Conservation (phyloP, 805 yeast species). For the Metschnikowia cerradonensis region DNA sequence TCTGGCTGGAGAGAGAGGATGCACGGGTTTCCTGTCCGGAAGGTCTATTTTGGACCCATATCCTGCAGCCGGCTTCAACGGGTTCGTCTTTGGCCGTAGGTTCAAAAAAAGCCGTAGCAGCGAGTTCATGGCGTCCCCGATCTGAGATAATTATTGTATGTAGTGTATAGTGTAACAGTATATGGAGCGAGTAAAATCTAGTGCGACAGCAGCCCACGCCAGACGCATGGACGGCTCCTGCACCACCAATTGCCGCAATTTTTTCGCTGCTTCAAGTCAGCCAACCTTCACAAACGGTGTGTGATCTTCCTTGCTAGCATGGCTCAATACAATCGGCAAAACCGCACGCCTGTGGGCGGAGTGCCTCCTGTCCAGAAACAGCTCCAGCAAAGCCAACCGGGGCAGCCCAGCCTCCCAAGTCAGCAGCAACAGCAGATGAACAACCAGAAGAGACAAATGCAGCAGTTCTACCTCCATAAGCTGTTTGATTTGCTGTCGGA, state of each 20-base stretch:
- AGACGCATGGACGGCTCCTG: constrained; percentile 1
- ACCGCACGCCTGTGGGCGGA: constrained; percentile 1
- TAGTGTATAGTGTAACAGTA: not conserved
- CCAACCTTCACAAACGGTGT: constrained; percentile 3
- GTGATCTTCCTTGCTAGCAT: constrained; percentile 2
- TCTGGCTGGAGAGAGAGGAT: constrained; percentile 57
- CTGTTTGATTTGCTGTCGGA: constrained; percentile 73
- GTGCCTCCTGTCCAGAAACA: not conserved
- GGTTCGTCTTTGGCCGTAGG: constrained; percentile 8
- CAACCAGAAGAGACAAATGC: constrained; percentile 25
- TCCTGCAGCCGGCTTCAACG: not conserved
- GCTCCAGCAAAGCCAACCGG: not conserved
- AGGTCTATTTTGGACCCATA: not conserved
- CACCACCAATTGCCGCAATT: constrained; percentile 20
- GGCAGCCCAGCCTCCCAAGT: not conserved
- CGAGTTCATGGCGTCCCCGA: not conserved
- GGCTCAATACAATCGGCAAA: constrained; percentile 10
- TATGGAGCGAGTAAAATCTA: not conserved
- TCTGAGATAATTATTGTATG: too few relatives aligned
- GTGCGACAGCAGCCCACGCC: not conserved
- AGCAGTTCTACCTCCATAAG: constrained; percentile 52
- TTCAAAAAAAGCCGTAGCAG: constrained; percentile 12
- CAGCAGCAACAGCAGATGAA: constrained; percentile 20
- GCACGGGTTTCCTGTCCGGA: constrained; percentile 17
- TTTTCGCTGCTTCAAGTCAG: constrained; percentile 10